Base-by-base conservation (phyloP, 768 basidiomycete species). In the Amanita pseudoporphyria region DNA sequence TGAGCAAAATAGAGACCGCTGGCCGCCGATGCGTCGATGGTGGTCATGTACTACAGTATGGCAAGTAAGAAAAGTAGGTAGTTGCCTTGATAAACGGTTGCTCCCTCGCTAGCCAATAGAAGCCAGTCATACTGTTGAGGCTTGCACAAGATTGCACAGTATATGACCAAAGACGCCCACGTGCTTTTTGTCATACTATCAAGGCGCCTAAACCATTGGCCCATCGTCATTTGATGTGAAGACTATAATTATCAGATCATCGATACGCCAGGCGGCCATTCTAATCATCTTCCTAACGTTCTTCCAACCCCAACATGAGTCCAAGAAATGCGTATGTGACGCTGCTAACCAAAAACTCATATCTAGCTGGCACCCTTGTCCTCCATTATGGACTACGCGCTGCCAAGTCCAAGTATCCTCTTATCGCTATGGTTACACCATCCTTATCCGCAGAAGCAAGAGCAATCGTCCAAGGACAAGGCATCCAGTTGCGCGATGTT, bases 351-450 rank as follows among this genome's bases (percentile, higher is more conserved):
- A 81, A 78, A 54, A 63, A 74, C 19, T 78, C 81, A 5, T 87
- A 86, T 64, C 67, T 85, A 7, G 66, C 78, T 54, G 83, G 82
- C 10, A 67, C 78, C 9, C 70, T 87, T 38, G 79, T 85, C 14
- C 64, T 88, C 14, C 63, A 79, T 52, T 60, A 79, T 51, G 73
- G 78, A 24, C 68, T 87, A 39, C 68, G 67, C 32, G 50, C 69
- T 10, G 77, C 79, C 30, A 63, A 71, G 13, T 81, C 83, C 13
- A 70, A 70, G 52, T 91, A 89, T 64, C 81, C 86, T n/a, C 71
- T 93, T 14, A 71, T 91, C 38, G 85, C 84, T 32, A 86, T 92
- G 81, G 75, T 77, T 32, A 87, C 88, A 0, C 68, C 79, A 4
- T 60, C 69, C 1, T 60, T 92, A 24, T 70, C 80, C 3, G 52